Evolutionary conservation across 768 basidiomycete species (phyloP), one percentile per base, ranked within the genome.

Genomic region (Grammothele lineata): DNA sequence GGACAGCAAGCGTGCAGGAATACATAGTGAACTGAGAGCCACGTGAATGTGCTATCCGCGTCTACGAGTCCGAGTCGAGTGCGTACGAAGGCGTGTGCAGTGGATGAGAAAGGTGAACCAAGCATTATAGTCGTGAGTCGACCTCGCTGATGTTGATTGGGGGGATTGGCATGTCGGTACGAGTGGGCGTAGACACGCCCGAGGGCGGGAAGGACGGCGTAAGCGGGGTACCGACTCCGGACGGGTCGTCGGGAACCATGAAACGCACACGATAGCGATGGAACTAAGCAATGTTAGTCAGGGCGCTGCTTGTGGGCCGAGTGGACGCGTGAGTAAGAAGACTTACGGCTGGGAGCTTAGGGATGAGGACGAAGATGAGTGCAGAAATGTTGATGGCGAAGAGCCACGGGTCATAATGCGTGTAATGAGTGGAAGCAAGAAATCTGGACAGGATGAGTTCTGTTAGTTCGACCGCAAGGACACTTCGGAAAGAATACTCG

Each of bases 351-450:
- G 96, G 96, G n/a, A 98, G 76, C 68, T 98, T 98, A 23, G 96
- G 94, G 54, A 96, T 84, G 50, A 98, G 79, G 21, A 88, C 87
- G 51, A 94, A 64, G 12, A 89, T 74, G 19, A 86, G 73, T 2
- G 92, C 86, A 3, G 86, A 72, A 51, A 98, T 75, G 61, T 98
- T 98, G 61, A 99, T 70, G 26, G 87, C 82, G 63, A 99, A 99
- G 43, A 95, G 58, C 78, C 88, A 92, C 8, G 90, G 92, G 56
- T 99, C 83, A 67, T 98, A 99, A 58, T 91, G 84, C 15, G 94
- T 97, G 74, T 97, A 99, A 64, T 99, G 96, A 0, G 96, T 99
- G 15, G 96, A 97, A 33, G 89, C 84, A 22, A 99, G 77, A 71
- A 99, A 99, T 25, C 95, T 97, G n/a, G 6, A 55, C 6, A 36